Evolutionary conservation across 75 land plant genomes (phyloP).

Genomic region (Cupressus sempervirens): DNA sequence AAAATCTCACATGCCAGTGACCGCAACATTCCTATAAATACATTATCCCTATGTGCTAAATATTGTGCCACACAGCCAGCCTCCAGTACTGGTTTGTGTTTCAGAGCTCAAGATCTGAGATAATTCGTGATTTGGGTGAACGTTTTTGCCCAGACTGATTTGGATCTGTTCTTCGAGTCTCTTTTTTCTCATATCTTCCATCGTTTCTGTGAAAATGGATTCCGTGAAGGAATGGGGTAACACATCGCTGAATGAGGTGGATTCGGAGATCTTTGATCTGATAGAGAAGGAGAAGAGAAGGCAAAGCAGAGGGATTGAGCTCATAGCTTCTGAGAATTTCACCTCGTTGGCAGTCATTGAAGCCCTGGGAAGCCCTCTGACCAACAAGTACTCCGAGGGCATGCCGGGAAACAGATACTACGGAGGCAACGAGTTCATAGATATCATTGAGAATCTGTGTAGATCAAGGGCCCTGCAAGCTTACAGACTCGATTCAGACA

Average conservation of each 20-base stretch:
- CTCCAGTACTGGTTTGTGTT: neutral
- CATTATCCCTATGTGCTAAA: neutral
- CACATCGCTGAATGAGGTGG: constrained; percentile 41
- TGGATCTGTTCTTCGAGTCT: neutral
- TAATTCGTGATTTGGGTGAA: neutral
- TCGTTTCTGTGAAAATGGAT: constrained; percentile 24
- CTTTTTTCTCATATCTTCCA: neutral
- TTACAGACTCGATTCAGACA: constrained; percentile 47
- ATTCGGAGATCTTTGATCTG: constrained; percentile 74
- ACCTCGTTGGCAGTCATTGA: constrained; percentile 83
- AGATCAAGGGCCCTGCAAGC: constrained; percentile 65
- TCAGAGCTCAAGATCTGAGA: neutral
- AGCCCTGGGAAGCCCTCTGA: constrained; percentile 72
- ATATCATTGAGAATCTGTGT: constrained; percentile 84
- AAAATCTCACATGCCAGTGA: neutral
- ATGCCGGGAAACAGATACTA: constrained; percentile 83
- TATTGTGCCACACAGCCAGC: neutral
- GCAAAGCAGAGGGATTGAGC: constrained; percentile 80
- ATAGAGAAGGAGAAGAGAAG: constrained; percentile 81
- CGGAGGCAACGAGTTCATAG: constrained; percentile 80
- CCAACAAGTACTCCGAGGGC: constrained; percentile 93
- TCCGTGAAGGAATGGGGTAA: constrained; percentile 64
- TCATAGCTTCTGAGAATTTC: constrained; percentile 90
- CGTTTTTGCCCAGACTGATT: neutral
- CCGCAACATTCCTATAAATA: neutral